Conservation (phyloP, 192 early-diverging fungal species). For the Diversispora epigaea region DNA sequence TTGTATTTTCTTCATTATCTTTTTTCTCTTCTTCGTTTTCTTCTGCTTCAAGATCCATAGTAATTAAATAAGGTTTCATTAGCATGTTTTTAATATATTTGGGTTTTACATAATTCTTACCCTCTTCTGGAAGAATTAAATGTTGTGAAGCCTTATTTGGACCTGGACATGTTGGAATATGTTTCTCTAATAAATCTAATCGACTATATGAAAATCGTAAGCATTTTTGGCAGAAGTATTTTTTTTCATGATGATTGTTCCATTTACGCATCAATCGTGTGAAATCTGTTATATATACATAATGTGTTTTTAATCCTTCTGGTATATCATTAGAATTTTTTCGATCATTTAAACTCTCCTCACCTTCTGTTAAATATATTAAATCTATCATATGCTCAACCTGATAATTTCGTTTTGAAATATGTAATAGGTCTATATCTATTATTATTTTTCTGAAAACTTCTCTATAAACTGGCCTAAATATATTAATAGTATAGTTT, state of each 20-base stretch:
- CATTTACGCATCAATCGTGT: neutral
- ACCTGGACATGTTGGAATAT: no score
- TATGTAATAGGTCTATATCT: neutral
- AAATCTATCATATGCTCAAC: conserved; percentile 3
- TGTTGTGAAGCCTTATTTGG: no score
- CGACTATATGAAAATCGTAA: no score
- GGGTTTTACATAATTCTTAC: no score
- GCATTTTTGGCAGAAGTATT: no score
- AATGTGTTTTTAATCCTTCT: conserved; percentile 10
- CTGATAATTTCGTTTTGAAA: conserved; percentile 1
- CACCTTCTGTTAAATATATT: conserved; percentile 15
- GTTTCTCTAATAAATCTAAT: no score
- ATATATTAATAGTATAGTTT: conserved; percentile 9
- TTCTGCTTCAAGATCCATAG: no score
- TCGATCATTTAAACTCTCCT: conserved; percentile 2
- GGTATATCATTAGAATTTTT: conserved; percentile 12
- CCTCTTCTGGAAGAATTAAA: no score
- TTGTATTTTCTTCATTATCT: no score
- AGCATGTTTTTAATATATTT: no score
- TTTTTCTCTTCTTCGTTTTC: no score
- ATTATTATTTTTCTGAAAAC: neutral
- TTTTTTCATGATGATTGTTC: conserved; percentile 10
- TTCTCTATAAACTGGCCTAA: conserved; percentile 20
- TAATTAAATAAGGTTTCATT: no score
- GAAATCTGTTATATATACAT: neutral